Evolutionary conservation across 2,329 filamentous ascomycete species (phyloP), one percentile per base, ranked within the genome.

Genomic region (Scorias spongiosa): DNA sequence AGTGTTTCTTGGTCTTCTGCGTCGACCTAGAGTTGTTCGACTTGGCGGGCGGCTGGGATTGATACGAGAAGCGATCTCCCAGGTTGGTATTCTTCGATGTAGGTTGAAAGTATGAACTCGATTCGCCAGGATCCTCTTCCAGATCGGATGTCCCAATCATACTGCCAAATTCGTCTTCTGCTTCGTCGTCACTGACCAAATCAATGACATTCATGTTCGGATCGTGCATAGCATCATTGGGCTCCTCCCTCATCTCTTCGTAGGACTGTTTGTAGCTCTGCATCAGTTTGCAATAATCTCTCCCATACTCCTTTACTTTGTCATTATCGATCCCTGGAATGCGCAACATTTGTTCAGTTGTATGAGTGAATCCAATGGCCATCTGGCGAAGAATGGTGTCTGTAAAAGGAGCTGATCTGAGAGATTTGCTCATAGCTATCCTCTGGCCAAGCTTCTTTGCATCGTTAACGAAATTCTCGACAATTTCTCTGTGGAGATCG

Each of bases 331-430:
- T 80, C 9, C 72, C 74, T 0, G 70, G 70, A 41, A 89, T 81
- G 12, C 18, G 11, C 29, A 63, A 65, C 76, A 91, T 82, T 45
- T 76, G 66, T 12, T 74, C 70, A 9, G 76, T 54, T 8, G 68
- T 75, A 7, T 66, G 69, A 1, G 82, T 83, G 68, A 82, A 81
- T 29, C 69, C 63, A 41, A 86, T 75, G 10, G 75, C 80, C 81
- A 91, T 88, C 51, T 81, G 74, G 30, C 79, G 75, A 42, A 87
- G 71, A 11, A 84, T 70, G 17, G 69, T 70, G 47, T 86, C 80
- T 0, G 76, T 78, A 57, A 91, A 91, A 1, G 71, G 69, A 3
- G 73, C 70, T 17, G 68, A 66, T 8, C 75, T 71, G 29, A 81
- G 61, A 4, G 68, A 66, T 42, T 75, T 74, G 18, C 67, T 66